These are phyloP conservation scores for Eutrema japonicum DNA, from an alignment of 345 rosid species.

Conservation along the genomic window DNA sequence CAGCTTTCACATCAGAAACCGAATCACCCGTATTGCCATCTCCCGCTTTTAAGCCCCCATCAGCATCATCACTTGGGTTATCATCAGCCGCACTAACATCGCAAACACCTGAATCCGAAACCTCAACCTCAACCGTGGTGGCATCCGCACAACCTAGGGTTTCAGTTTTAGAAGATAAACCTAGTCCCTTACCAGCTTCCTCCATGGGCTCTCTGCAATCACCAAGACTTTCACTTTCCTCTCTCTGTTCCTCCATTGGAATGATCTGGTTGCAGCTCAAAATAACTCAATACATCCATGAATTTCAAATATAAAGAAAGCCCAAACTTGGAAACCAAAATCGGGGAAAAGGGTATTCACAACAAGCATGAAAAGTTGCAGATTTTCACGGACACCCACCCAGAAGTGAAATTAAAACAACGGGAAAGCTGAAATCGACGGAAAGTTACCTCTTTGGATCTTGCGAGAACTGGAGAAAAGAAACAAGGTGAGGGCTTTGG, in stretches of 20 bases:
- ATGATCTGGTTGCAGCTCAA: constrained; percentile 15
- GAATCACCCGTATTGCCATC: neutral
- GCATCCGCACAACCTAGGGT: constrained; percentile 24
- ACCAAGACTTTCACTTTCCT: constrained; percentile 14
- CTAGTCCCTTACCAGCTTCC: constrained; percentile 11
- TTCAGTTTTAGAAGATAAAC: constrained; percentile 21
- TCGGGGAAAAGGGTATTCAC: constrained; percentile 1
- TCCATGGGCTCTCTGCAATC: constrained; percentile 22
- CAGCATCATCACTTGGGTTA: neutral
- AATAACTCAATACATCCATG: neutral
- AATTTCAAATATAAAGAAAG: neutral
- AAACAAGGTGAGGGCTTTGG: constrained; percentile 19
- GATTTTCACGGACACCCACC: neutral
- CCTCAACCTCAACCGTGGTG: neutral
- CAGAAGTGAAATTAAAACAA: neutral
- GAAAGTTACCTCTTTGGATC: constrained; percentile 20
- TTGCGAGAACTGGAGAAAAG: constrained; percentile 3
- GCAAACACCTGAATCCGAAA: constrained; percentile 17
- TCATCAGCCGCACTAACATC: constrained; percentile 1
- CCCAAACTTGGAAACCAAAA: neutral
- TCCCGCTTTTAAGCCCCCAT: neutral
- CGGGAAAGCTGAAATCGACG: neutral
- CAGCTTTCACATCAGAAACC: constrained; percentile 21
- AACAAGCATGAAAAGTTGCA: neutral
- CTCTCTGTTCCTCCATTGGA: constrained; percentile 26